Percentiles rank a stretch among this genome's conserved stretches.
Evolutionary conservation across 2,329 filamentous ascomycete genomes (phyloP).

Genomic region (Cordyceps fumosorosea): DNA sequence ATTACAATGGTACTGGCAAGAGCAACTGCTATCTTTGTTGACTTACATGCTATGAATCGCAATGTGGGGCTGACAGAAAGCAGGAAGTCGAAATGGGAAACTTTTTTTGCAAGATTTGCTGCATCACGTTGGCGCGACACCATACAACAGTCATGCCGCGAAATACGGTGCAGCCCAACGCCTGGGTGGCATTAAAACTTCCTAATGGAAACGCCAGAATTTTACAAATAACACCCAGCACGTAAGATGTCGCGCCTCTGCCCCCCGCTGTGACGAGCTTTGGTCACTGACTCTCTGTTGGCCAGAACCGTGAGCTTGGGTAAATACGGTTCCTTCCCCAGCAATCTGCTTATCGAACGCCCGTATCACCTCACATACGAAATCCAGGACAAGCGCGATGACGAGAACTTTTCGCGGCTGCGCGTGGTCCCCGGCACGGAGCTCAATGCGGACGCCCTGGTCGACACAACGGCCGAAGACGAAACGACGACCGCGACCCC

Average conservation of each 20-base stretch:
- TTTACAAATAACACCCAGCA: slow-evolving; percentile 53
- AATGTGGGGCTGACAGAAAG: slow-evolving; percentile 2
- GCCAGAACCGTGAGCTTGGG: slow-evolving; percentile 75
- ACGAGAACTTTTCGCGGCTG: slow-evolving; percentile 60
- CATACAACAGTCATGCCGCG: slow-evolving; percentile 21
- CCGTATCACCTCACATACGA: slow-evolving; percentile 92
- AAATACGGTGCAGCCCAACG: slow-evolving; percentile 42
- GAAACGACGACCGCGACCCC: slow-evolving; percentile 22
- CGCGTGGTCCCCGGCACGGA: slow-evolving; percentile 76
- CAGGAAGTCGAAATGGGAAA: not conserved
- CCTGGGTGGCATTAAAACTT: slow-evolving; percentile 54
- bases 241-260: slow-evolving; percentile 35
- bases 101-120: slow-evolving; percentile 1
- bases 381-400: slow-evolving; percentile 63
- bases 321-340: slow-evolving; percentile 87
- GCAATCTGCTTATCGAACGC: slow-evolving; percentile 83
- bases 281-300: not conserved
- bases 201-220: slow-evolving; percentile 53
- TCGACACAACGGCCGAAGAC: slow-evolving; percentile 33
- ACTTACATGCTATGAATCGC: slow-evolving; percentile 1
- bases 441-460: slow-evolving; percentile 73
- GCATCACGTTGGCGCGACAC: not conserved
- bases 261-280: not conserved
- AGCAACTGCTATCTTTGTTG: not conserved
- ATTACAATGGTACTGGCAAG: not conserved